Evolutionary conservation across 768 basidiomycete species (phyloP).

Genomic region (Candolleomyces aberdarensis): DNA sequence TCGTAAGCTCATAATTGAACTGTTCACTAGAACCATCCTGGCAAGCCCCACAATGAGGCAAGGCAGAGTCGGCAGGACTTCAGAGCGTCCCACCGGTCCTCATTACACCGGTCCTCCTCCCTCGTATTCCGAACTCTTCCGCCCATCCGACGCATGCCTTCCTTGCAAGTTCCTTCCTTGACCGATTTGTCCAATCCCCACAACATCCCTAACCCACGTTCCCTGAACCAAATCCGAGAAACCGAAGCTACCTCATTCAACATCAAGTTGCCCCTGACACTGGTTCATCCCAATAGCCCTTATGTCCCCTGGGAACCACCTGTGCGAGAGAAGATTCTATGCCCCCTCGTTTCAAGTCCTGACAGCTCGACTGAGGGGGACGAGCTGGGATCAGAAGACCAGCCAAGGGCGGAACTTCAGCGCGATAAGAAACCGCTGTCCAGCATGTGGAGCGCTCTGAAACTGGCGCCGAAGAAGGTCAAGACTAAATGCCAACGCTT

Average conservation of each 20-base stretch:
- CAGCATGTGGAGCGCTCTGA: slow-evolving; percentile 7
- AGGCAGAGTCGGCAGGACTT: slow-evolving; percentile 4
- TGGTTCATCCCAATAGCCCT: slow-evolving; percentile 50
- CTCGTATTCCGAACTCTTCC: slow-evolving; percentile 9
- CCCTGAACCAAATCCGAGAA: slow-evolving; percentile 11
- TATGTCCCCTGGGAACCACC: slow-evolving; percentile 49
- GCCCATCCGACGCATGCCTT: slow-evolving; percentile 9
- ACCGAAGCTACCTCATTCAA: slow-evolving; percentile 28
- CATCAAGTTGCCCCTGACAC: slow-evolving; percentile 9
- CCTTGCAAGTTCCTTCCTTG: slow-evolving; percentile 9
- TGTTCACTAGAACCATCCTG: slow-evolving; percentile 3
- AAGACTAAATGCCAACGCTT: slow-evolving; percentile 10
- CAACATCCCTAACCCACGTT: slow-evolving; percentile 4
- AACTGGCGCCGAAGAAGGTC: slow-evolving; percentile 6
- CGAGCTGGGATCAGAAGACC: background rate
- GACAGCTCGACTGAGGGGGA: background rate
- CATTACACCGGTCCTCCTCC: slow-evolving; percentile 9
- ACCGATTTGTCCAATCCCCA: slow-evolving; percentile 10
- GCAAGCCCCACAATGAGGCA: slow-evolving; percentile 6
- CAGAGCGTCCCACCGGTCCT: slow-evolving; percentile 4
- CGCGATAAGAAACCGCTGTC: slow-evolving; percentile 7
- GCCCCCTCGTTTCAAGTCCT: slow-evolving; percentile 19
- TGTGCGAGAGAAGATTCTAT: slow-evolving; percentile 40
- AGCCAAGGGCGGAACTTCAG: background rate
- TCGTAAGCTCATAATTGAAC: background rate